Base-by-base conservation (phyloP, 2,329 filamentous ascomycete species). In the Stemphylium lycopersici region DNA sequence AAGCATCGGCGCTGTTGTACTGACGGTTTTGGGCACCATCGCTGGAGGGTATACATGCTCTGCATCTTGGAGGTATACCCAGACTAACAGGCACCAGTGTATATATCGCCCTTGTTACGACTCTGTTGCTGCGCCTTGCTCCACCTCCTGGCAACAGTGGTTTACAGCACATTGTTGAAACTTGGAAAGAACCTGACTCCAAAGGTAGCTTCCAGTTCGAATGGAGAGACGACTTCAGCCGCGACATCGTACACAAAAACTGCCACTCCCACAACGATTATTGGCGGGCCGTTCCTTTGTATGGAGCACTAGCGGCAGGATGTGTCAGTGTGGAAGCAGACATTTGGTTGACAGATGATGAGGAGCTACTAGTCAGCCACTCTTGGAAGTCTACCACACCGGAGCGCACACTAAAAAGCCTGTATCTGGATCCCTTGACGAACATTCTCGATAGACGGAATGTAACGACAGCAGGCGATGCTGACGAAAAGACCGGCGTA, bases 401-500 rank as follows among this genome's bases (percentile, higher is more conserved):
- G 6, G 38, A 57, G 16, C 61, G 68, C 11, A 72, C 71, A 4
- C 37, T 74, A 18, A 49, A 43, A n/a, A 69, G 48, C 15, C 50
- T 73, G 3, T 73, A 72, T 45, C 63, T 52, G 22, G 56, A 64
- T 22, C 60, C 62, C 7, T 81, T 83, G 56, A 75, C 75, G 54
- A 78, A 78, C 52, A 77, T 72, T 5, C 79, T 76, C 3, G 68
- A 63, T 2, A 61, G 69, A 13, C 65, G 65, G 3, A 68, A 70
- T 16, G 60, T 67, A 3, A 66, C 66, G 6, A 32, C 40, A 2
- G 59, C 66, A 3, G 22, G 65, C 55, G 3, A 53, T 24, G 2
- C 39, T 6, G 43, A 69, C 10, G 76, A 42, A 4, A 31, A 44
- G 8, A 54, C 46, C 0, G 88, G 88, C 11, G 75, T 91, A 4